Evolutionary conservation across 2,329 filamentous ascomycete genomes (phyloP).

Genomic region (Claviceps sp.): DNA sequence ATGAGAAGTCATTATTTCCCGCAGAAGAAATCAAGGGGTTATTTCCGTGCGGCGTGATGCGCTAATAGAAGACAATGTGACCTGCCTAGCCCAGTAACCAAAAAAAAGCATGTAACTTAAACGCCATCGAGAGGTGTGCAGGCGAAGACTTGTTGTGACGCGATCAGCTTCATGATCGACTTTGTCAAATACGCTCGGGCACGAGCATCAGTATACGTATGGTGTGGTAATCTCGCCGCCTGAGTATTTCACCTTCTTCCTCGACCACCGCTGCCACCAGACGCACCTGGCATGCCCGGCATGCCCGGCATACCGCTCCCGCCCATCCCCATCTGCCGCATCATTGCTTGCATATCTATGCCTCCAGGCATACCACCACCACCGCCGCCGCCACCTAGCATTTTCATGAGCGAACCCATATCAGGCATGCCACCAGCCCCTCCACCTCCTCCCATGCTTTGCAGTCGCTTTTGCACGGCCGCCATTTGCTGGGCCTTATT

Average conservation of each 20-base stretch:
- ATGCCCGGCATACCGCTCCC: slow-evolving; percentile 1
- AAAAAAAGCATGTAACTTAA: neutral
- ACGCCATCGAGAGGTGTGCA: neutral
- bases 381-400: slow-evolving; percentile 51
- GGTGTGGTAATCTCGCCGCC: neutral
- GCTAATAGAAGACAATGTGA: neutral
- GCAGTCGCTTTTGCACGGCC: slow-evolving; percentile 91
- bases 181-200: neutral
- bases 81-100: neutral
- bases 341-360: slow-evolving; percentile 69
- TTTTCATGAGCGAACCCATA: slow-evolving; percentile 80
- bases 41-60: neutral
- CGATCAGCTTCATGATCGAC: too few species aligned
- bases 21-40: neutral
- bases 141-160: neutral
- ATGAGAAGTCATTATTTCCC: neutral
- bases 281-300: slow-evolving; percentile 12
- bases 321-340: slow-evolving; percentile 57
- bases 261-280: slow-evolving; percentile 17
- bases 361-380: slow-evolving; percentile 49
- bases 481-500: slow-evolving; percentile 91
- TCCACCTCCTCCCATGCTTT: slow-evolving; percentile 73
- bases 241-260: slow-evolving; percentile 13
- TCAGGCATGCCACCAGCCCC: slow-evolving; percentile 61
- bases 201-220: too few species aligned